These are phyloP conservation scores for Trametes meyenii DNA, from an alignment of 768 basidiomycete species.

Conservation along the genomic window DNA sequence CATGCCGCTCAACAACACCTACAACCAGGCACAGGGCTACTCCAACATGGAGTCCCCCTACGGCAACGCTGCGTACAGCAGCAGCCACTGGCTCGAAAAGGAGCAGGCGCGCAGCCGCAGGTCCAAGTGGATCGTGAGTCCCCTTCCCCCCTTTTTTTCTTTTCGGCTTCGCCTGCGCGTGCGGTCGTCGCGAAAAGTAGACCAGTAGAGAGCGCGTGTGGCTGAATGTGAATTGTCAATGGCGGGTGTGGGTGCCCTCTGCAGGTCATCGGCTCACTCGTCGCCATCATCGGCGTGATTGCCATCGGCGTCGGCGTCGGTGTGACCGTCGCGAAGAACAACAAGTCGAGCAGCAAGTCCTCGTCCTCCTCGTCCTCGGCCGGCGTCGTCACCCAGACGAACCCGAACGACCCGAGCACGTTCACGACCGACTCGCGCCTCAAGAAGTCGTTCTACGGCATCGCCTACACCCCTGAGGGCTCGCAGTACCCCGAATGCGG, in stretches of 20 bases:
- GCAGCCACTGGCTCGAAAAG: conserved; percentile 46
- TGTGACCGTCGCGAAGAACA: conserved; percentile 61
- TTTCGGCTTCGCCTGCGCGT: too few relatives aligned
- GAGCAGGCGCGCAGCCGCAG: conserved; percentile 31
- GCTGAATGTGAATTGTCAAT: not conserved
- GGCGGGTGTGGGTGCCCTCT: not conserved
- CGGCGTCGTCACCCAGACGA: conserved; percentile 37
- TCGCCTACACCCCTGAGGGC: conserved; percentile 84
- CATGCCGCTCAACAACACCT: conserved; percentile 30
- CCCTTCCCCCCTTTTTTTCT: conserved; percentile 13
- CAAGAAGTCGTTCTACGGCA: conserved; percentile 77
- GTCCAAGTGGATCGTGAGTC: conserved; percentile 62
- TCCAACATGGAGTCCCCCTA: conserved; percentile 36
- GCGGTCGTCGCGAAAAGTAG: not conserved
- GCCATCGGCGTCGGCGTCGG: conserved; percentile 66
- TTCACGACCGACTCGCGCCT: conserved; percentile 73
- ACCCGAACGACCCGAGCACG: conserved; percentile 72
- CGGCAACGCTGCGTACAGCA: conserved; percentile 30
- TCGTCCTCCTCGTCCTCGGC: conserved; percentile 23
- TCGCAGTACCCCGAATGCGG: conserved; percentile 76
- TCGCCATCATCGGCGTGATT: conserved; percentile 51
- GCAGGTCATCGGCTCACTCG: conserved; percentile 57
- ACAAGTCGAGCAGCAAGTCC: conserved; percentile 40
- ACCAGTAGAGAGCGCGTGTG: not conserved
- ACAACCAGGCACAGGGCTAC: conserved; percentile 31